phyloP scores from a whole-genome alignment of 139 green algal genomes.

The Coelastrella sp. region DNA sequence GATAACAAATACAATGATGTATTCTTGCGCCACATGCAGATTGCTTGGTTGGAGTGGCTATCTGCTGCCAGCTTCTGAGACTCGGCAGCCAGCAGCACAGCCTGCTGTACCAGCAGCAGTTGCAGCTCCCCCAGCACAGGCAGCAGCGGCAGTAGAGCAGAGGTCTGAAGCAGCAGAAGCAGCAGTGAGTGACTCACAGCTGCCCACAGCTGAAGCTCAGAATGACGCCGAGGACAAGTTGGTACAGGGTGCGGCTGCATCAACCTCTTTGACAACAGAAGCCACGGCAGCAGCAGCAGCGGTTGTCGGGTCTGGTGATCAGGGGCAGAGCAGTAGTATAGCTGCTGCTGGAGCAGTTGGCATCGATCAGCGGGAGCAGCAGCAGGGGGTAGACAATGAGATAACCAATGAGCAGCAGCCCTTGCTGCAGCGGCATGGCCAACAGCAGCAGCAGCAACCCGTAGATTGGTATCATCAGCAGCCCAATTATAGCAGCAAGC shows the following conservation, averaged over 20 bases:
- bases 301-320: no score
- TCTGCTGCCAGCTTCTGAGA: neutral
- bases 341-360: neutral
- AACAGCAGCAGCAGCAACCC: conserved; percentile 11
- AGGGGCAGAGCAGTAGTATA: neutral
- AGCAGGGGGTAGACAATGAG: neutral
- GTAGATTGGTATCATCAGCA: conserved; percentile 47
- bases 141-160: conserved; percentile 4
- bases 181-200: neutral
- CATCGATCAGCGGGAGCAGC: conserved; percentile 4
- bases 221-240: neutral
- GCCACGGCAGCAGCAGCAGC: conserved; percentile 23
- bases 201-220: neutral
- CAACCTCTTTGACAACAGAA: no score
- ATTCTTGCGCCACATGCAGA: no score
- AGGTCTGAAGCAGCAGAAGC: neutral
- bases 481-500: conserved; percentile 9
- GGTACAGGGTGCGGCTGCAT: no score
- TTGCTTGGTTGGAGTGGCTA: conserved; percentile 28
- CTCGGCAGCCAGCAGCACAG: no score
- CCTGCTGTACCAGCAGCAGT: neutral
- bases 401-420: neutral
- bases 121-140: neutral
- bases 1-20: no score
- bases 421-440: neutral